phyloP scores from a whole-genome alignment of 164 flowering plant species.

The Hamamelis virginiana region DNA sequence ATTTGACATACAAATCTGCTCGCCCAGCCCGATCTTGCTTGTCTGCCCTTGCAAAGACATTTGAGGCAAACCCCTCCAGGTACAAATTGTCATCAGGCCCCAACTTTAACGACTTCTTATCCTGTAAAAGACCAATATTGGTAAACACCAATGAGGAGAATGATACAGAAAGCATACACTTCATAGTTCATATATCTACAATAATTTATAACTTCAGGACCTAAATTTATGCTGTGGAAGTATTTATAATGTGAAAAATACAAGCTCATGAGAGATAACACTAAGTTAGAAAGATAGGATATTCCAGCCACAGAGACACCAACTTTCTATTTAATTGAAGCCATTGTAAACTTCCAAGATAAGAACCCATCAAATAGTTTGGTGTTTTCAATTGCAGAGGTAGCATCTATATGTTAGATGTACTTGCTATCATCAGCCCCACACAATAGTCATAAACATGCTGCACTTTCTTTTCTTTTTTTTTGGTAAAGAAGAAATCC shows the following conservation, averaged over 20 bases:
- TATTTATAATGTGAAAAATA: neutral
- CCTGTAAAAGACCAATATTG: slow-evolving; percentile 45
- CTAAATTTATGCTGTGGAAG: neutral
- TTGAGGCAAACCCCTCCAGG: slow-evolving; percentile 91
- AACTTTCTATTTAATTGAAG: neutral
- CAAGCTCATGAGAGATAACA: neutral
- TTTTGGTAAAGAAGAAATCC: too few relatives aligned
- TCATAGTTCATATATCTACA: neutral
- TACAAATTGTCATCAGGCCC: slow-evolving; percentile 82
- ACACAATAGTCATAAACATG: neutral
- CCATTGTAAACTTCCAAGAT: neutral
- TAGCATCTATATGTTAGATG: neutral
- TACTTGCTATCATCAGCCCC: neutral
- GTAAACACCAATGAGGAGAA: neutral
- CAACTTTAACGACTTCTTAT: slow-evolving; percentile 76
- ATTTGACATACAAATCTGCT: slow-evolving; percentile 75
- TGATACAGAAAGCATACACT: neutral
- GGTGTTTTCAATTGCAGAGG: neutral
- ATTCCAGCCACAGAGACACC: neutral
- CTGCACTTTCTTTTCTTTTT: too few relatives aligned
- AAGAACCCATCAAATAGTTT: neutral
- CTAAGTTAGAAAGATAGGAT: neutral
- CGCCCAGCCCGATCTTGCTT: slow-evolving; percentile 97
- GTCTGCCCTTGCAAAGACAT: slow-evolving; percentile 90
- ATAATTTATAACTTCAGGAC: neutral